Evolutionary conservation across 352 stramenopile genomes (phyloP).

Genomic region (Blastocystis sp.): DNA sequence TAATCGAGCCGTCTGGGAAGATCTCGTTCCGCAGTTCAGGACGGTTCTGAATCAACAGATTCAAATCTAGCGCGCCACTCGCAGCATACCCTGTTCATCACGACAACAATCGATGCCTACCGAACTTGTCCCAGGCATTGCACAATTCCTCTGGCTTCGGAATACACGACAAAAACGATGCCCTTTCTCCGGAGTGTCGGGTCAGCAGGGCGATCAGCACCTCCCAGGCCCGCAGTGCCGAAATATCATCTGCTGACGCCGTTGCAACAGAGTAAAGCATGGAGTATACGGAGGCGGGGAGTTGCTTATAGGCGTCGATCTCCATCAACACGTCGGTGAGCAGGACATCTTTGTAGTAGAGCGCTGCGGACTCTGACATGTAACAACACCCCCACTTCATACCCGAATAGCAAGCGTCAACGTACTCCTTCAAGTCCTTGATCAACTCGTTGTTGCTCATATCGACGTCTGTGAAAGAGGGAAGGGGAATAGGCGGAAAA

Average conservation of each 20-base stretch:
- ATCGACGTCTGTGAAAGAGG: constrained; percentile 9
- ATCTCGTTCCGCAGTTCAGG: not conserved
- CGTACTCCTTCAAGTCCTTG: not conserved
- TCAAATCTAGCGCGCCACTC: not conserved
- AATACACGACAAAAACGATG: not conserved
- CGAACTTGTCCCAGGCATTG: not conserved
- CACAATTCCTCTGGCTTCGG: not conserved
- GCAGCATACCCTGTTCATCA: not conserved
- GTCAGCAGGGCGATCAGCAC: not conserved
- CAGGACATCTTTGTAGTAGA: constrained; percentile 13
- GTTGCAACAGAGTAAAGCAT: constrained; percentile 21
- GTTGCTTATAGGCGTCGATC: not conserved
- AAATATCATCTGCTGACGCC: not conserved
- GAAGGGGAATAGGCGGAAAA: not conserved
- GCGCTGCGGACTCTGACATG: not conserved
- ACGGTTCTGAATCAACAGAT: not conserved
- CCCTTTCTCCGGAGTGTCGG: not conserved
- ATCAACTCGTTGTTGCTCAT: constrained; percentile 14
- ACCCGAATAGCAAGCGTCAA: constrained; percentile 25
- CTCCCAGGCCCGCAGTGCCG: not conserved
- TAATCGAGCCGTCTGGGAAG: constrained; percentile 12
- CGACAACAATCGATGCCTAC: not conserved
- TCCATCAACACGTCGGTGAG: constrained; percentile 22
- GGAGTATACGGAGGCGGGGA: constrained; percentile 27
- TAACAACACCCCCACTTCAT: not conserved